Base-by-base conservation (phyloP, 371 early-diverging fungal genomes). In the Umbelopsis sp. region DNA sequence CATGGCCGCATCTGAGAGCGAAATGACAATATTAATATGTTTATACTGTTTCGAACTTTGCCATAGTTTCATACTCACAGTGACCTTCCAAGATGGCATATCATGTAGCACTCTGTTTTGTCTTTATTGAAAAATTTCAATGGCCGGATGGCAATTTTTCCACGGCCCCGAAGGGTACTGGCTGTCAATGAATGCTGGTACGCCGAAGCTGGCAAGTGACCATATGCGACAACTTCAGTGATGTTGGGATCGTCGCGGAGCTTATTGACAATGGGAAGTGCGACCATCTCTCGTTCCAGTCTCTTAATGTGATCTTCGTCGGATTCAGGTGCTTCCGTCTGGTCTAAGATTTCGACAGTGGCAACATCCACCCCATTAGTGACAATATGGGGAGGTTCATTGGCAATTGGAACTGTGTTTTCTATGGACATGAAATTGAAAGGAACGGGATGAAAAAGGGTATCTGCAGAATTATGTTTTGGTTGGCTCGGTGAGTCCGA, bases 1-100 rank as follows among this genome's bases (percentile, higher is more conserved):
- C 75, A 69, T 89, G 89, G n/a, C 89, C 91, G 45, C 90, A 89
- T 44, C 57, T 57, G n/a, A 53, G 11, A 25, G 12, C 25, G 87
- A 71, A 41, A 38, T 22, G 9, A 11, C 16, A 45, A 45, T 65
- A 29, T 10, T 10, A 22, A 46, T 4, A 32, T 9, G 3, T 11
- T 50, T 50, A 25, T 41, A 4, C 41, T 10, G 10, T 41, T 12
- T 12, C 10, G 38, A 41, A 7, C 41, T 1, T 41, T 41, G 7
- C 41, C 7, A 41, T 41, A 41, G 12, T 7, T 16, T 35, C 24
- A 32, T 38, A 67, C 76, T 81, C 78, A 78, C 82, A 82, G 57
- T 50, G 78, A 73, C 6, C 63, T 64, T 25, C 82, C 82, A 37
- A 82, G 74, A 70, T 82, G 80, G 32, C 64, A 52, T 63, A 75